Conservation (phyloP, 2,329 filamentous ascomycete species). For the Ophiocordyceps unilateralis region DNA sequence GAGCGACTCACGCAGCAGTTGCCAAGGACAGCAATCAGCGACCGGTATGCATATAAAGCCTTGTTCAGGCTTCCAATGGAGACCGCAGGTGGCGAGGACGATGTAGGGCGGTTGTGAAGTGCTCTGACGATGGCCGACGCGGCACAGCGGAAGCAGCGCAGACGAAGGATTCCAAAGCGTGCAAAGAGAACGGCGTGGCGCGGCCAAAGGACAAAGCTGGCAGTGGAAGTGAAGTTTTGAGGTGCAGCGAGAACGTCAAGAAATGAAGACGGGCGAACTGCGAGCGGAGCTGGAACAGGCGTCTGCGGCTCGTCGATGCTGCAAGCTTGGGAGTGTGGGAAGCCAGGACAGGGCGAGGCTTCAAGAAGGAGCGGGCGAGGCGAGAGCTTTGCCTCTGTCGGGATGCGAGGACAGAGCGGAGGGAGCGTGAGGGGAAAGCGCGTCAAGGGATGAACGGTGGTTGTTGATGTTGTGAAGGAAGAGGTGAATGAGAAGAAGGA, state of each 20-base stretch:
- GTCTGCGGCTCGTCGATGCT: neutral
- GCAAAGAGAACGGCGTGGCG: neutral
- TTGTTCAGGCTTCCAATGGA: constrained; percentile 8
- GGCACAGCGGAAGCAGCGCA: constrained; percentile 3
- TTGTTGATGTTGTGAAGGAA: neutral
- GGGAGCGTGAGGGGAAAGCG: neutral
- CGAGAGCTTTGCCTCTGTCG: neutral
- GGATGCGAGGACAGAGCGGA: neutral
- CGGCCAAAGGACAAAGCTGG: neutral
- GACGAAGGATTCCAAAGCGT: constrained; percentile 1
- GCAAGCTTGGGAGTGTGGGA: neutral
- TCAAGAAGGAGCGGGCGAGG: neutral
- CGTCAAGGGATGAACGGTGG: neutral
- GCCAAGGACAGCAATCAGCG: constrained; percentile 15
- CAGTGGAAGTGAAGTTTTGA: neutral
- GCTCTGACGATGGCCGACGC: constrained; percentile 3
- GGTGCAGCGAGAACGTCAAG: neutral
- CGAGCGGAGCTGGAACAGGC: neutral
- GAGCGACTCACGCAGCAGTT: constrained; percentile 14
- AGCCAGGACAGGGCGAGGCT: neutral
- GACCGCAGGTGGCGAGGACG: constrained; percentile 2
- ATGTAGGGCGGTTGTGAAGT: constrained; percentile 3
- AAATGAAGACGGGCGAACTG: neutral
- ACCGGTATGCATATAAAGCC: constrained; percentile 22
- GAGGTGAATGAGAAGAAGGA: neutral